These are phyloP conservation scores for Wickerhamomyces bisporus DNA, from an alignment of 805 yeast species.

Conservation along the genomic window DNA sequence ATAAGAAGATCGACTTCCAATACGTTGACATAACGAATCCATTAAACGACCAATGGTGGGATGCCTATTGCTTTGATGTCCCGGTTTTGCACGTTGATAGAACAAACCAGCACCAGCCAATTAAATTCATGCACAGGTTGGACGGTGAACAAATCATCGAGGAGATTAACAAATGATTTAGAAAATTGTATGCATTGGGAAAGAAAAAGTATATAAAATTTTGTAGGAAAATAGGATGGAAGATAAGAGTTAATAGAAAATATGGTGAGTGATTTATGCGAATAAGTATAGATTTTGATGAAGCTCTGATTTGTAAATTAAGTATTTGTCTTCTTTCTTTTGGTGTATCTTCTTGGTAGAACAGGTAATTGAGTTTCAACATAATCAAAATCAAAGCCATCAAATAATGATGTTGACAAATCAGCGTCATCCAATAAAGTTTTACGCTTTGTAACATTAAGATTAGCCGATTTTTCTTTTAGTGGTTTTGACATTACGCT, in stretches of 20 bases:
- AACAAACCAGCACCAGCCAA: slow-evolving; percentile 37
- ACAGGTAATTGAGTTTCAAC: slow-evolving; percentile 7
- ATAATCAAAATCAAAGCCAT: slow-evolving; percentile 20
- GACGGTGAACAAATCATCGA: slow-evolving; percentile 48
- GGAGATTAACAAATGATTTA: slow-evolving; percentile 36
- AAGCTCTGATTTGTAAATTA: no score
- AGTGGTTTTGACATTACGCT: not conserved
- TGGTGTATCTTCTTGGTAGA: slow-evolving; percentile 17
- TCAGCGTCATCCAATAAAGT: slow-evolving; percentile 27
- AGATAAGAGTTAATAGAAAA: not conserved
- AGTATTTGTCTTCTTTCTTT: slow-evolving; percentile 18
- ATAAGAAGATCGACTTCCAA: slow-evolving; percentile 29
- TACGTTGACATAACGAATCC: slow-evolving; percentile 56
- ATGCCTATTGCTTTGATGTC: slow-evolving; percentile 68
- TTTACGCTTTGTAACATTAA: slow-evolving; percentile 19
- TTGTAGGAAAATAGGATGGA: not conserved
- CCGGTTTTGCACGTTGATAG: slow-evolving; percentile 72
- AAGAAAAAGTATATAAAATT: not conserved
- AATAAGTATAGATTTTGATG: not conserved
- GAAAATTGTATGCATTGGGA: no score
- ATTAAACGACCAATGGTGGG: slow-evolving; percentile 61
- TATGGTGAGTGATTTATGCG: no score
- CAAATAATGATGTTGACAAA: slow-evolving; percentile 9
- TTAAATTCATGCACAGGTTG: slow-evolving; percentile 66
- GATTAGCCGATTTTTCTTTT: not conserved